phyloP scores from a whole-genome alignment of 257 asterid genomes.

The Fraxinus americana region DNA sequence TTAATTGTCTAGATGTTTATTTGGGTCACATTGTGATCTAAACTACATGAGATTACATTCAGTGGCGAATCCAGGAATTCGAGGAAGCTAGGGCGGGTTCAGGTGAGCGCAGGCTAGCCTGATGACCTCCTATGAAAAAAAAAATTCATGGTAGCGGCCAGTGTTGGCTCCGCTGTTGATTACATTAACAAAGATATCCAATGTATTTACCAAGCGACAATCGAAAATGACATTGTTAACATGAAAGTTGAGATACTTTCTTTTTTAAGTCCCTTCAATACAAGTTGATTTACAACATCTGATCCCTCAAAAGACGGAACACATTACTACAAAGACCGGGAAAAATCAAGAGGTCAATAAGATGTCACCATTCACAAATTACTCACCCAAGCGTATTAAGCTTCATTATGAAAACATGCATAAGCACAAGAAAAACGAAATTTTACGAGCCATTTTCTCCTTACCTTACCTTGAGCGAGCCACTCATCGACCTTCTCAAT shows the following conservation, averaged over 20 bases:
- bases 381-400: background rate
- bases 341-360: background rate
- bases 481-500: slow-evolving; percentile 51
- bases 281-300: background rate
- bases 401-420: background rate
- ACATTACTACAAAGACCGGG: background rate
- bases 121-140: too few species aligned
- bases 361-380: background rate
- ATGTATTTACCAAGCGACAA: too few species aligned
- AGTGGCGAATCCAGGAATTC: too few species aligned
- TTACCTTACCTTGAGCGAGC: slow-evolving; percentile 62
- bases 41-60: too few species aligned
- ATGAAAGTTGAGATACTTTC: background rate
- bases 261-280: background rate
- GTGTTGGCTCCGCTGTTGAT: too few species aligned
- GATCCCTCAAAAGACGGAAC: background rate
- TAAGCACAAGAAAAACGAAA: background rate
- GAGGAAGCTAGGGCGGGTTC: too few species aligned
- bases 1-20: too few species aligned
- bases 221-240: background rate
- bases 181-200: background rate
- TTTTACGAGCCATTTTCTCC: background rate
- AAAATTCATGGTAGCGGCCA: too few species aligned
- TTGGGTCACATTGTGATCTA: too few species aligned
- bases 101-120: too few species aligned